A percentile compares a stretch with the other conserved stretches of the same genome.
These are phyloP conservation scores for Paralagenidium karlingii DNA, from an alignment of 352 stramenopile genomes.

Conservation along the genomic window DNA sequence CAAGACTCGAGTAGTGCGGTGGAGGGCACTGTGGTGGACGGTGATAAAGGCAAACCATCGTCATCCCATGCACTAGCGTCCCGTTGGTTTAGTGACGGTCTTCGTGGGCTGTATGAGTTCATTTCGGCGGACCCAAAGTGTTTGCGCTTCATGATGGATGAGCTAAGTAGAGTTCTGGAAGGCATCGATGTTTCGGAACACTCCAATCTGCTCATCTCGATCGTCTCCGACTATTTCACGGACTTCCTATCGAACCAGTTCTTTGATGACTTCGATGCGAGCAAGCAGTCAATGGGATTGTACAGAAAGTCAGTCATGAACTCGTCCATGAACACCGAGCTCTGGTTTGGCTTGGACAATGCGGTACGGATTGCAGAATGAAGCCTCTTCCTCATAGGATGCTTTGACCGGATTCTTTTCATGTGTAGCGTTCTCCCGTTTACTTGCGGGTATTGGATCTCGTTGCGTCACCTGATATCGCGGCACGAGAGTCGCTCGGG, in stretches of 20 bases:
- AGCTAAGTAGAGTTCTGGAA: constrained; percentile 19
- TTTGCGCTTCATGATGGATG: constrained; percentile 27
- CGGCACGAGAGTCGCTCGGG: constrained; percentile 27
- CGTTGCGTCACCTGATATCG: constrained; percentile 16
- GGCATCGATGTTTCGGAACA: constrained; percentile 9
- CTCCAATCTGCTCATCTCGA: constrained; percentile 11
- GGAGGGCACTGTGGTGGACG: too few species aligned
- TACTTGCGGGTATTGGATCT: constrained; percentile 40
- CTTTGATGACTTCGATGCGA: constrained; percentile 25
- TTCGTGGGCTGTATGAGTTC: constrained; percentile 17
- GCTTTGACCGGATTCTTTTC: neutral
- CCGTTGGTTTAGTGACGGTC: too few species aligned
- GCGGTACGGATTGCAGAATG: constrained; percentile 4
- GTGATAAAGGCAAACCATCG: too few species aligned
- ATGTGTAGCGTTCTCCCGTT: constrained; percentile 13
- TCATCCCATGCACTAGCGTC: too few species aligned
- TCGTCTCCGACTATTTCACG: constrained; percentile 28
- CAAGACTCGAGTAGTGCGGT: too few species aligned
- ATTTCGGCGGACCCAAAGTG: constrained; percentile 14
- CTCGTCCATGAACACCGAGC: constrained; percentile 20
- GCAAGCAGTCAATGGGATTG: constrained; percentile 5
- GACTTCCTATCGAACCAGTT: constrained; percentile 25
- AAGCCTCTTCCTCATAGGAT: neutral
- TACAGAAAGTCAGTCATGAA: constrained; percentile 20
- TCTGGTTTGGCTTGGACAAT: constrained; percentile 23